Evolutionary conservation across 2,329 filamentous ascomycete genomes (phyloP).

Genomic region (Hypoxylon sp.): DNA sequence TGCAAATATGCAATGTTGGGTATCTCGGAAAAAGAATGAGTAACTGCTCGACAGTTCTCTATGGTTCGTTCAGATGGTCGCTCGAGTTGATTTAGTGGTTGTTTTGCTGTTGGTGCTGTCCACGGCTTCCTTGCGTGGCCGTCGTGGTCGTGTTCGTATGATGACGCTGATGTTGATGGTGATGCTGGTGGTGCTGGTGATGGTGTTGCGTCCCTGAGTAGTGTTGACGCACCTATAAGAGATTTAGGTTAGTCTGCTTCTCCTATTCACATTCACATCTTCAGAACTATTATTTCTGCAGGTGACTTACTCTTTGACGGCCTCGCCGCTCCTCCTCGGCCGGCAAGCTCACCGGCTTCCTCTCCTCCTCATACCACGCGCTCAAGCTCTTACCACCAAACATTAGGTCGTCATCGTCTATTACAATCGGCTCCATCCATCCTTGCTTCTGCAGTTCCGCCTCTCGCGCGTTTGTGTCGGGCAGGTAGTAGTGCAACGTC

Average conservation of each 20-base stretch:
- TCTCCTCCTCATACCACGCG: conserved; percentile 68
- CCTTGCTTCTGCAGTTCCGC: conserved; percentile 40
- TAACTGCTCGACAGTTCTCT: conserved; percentile 22
- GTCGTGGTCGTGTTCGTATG: conserved; percentile 36
- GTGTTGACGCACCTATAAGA: conserved; percentile 39
- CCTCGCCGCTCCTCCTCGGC: conserved; percentile 54
- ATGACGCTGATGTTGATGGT: conserved; percentile 39
- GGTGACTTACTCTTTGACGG: conserved; percentile 48
- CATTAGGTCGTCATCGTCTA: conserved; percentile 68
- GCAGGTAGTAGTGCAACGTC: conserved; percentile 45
- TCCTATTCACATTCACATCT: too few relatives aligned
- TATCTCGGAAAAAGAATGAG: conserved; percentile 38
- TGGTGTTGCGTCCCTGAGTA: conserved; percentile 33
- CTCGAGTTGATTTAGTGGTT: too few relatives aligned
- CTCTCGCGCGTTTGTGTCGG: conserved; percentile 37
- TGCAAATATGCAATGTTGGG: conserved; percentile 40
- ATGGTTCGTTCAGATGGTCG: too few relatives aligned
- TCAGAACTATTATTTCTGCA: not conserved
- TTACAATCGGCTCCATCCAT: conserved; percentile 65
- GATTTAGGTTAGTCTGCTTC: conserved; percentile 25
- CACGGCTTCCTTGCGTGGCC: conserved; percentile 28
- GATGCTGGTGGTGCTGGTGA: conserved; percentile 26
- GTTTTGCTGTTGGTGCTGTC: conserved; percentile 42
- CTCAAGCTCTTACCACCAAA: conserved; percentile 68
- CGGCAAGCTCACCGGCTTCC: conserved; percentile 54